phyloP scores from a whole-genome alignment of 1,284 basidiomycete genomes.

The Pseudozyma sp. region DNA sequence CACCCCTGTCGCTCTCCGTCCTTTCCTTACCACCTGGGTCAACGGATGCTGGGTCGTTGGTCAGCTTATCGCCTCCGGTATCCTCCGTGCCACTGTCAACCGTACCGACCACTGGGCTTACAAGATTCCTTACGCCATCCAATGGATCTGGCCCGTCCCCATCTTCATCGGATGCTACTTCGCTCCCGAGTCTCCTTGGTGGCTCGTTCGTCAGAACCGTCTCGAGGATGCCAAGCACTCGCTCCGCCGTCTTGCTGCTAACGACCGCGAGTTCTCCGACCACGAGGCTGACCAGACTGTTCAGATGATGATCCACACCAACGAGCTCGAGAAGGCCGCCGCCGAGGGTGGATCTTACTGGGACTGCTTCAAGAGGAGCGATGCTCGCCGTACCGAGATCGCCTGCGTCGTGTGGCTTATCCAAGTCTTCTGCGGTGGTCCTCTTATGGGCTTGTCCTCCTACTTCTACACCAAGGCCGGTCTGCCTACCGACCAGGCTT shows the following conservation, averaged over 20 bases:
- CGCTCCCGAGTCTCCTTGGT: slow-evolving; percentile 71
- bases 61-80: slow-evolving; percentile 70
- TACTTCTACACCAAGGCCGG: slow-evolving; percentile 71
- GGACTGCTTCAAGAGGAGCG: slow-evolving; percentile 71
- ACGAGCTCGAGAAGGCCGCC: slow-evolving; percentile 69
- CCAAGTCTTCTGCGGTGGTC: slow-evolving; percentile 68
- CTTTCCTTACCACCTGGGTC: slow-evolving; percentile 72
- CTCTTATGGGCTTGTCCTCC: slow-evolving; percentile 66
- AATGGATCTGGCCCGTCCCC: slow-evolving; percentile 70
- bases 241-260: slow-evolving; percentile 69
- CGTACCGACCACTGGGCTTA: slow-evolving; percentile 68
- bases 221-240: slow-evolving; percentile 71
- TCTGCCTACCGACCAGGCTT: slow-evolving; percentile 67
- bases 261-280: slow-evolving; percentile 56
- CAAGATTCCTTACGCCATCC: slow-evolving; percentile 70
- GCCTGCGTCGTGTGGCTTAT: slow-evolving; percentile 67
- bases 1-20: slow-evolving; percentile 71
- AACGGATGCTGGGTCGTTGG: slow-evolving; percentile 72
- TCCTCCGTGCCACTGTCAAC: slow-evolving; percentile 68
- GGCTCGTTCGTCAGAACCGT: slow-evolving; percentile 71
- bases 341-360: slow-evolving; percentile 68
- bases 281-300: slow-evolving; percentile 70
- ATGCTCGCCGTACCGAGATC: slow-evolving; percentile 71
- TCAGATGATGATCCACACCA: slow-evolving; percentile 71
- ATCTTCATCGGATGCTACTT: slow-evolving; percentile 66